Evolutionary conservation across 495 filamentous ascomycete genomes (phyloP).

Genomic region (Penicillium coprophilum): DNA sequence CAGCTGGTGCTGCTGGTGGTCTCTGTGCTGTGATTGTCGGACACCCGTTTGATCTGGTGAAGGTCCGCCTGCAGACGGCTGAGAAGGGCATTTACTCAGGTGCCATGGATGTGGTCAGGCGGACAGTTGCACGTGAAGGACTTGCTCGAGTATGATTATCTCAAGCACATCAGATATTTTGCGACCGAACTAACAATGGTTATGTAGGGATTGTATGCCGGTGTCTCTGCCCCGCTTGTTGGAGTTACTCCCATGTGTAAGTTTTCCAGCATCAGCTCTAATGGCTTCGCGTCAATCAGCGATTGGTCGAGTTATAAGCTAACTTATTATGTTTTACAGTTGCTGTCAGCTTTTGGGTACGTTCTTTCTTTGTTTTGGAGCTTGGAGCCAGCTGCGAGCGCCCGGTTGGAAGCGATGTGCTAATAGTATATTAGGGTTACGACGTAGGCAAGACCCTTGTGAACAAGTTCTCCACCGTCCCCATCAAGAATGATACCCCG

Average conservation of each 20-base stretch:
- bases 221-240: conserved; percentile 89
- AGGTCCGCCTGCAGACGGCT: conserved; percentile 94
- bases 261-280: conserved; percentile 31
- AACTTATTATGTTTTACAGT: conserved; percentile 50
- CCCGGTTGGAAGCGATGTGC: conserved; percentile 5
- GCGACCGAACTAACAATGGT: conserved; percentile 3
- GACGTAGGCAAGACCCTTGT: conserved; percentile 91
- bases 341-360: conserved; percentile 90
- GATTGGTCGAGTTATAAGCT: conserved; percentile 6
- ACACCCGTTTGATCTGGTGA: conserved; percentile 96
- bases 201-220: conserved; percentile 83
- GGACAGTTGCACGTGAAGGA: conserved; percentile 84
- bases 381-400: not conserved
- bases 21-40: conserved; percentile 90
- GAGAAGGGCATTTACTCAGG: conserved; percentile 88
- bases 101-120: conserved; percentile 88
- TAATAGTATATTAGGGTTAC: conserved; percentile 63
- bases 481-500: conserved; percentile 57
- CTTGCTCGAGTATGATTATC: conserved; percentile 54
- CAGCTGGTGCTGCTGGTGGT: conserved; percentile 88
- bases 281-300: conserved; percentile 1
- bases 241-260: conserved; percentile 99
- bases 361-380: conserved; percentile 11
- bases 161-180: not conserved
- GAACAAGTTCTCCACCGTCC: conserved; percentile 60